These are phyloP conservation scores for Hydnomerulius pinastri DNA, from an alignment of 768 basidiomycete genomes.

Conservation along the genomic window DNA sequence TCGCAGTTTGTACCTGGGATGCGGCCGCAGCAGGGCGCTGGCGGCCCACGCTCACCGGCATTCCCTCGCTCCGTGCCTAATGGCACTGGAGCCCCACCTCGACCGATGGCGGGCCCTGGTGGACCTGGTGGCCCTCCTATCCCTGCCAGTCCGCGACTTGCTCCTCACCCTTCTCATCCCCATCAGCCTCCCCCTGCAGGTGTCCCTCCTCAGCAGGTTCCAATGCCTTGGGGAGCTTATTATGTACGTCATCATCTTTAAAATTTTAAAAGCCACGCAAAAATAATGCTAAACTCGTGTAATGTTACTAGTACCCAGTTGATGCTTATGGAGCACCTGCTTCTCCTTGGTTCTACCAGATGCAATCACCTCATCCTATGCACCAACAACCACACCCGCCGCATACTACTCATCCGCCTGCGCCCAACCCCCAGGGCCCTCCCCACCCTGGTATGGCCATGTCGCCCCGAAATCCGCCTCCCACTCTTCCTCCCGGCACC, in stretches of 20 bases:
- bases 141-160: constrained; percentile 67
- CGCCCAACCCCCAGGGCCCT: constrained; percentile 39
- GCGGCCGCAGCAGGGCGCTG: constrained; percentile 47
- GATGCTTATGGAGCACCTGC: constrained; percentile 49
- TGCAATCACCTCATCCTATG: constrained; percentile 29
- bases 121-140: constrained; percentile 55
- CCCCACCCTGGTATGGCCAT: constrained; percentile 58
- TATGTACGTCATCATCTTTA: constrained; percentile 49
- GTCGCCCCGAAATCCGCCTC: constrained; percentile 66
- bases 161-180: constrained; percentile 45
- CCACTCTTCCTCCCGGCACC: constrained; percentile 60
- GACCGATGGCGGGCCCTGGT: constrained; percentile 50
- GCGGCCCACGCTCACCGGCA: constrained; percentile 66
- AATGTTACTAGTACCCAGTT: constrained; percentile 42
- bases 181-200: constrained; percentile 57
- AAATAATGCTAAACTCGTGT: constrained; percentile 1
- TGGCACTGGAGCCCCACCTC: constrained; percentile 48
- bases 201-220: constrained; percentile 47
- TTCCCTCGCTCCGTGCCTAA: constrained; percentile 65
- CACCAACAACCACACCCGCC: constrained; percentile 48
- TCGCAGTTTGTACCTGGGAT: constrained; percentile 51
- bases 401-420: constrained; percentile 42
- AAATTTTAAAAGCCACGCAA: not conserved
- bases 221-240: constrained; percentile 47
- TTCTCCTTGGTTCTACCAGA: constrained; percentile 41